These are phyloP conservation scores for Brasilioporus rufonigricans DNA, from an alignment of 768 basidiomycete species.

Conservation along the genomic window DNA sequence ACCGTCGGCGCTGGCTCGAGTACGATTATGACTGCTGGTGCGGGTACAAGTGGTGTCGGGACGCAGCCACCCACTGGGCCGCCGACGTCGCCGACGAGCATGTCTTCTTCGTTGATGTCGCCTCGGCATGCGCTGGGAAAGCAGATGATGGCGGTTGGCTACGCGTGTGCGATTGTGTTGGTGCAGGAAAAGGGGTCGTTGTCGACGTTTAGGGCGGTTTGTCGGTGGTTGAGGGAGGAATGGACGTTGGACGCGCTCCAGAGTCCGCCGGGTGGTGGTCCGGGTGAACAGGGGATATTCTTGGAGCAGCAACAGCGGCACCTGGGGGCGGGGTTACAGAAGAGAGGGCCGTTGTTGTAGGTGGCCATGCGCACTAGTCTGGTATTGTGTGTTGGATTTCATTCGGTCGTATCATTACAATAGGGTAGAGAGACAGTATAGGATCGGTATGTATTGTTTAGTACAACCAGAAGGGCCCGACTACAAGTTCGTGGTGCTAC, in stretches of 20 bases:
- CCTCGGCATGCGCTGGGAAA: conserved; percentile 29
- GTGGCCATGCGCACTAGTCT: background rate
- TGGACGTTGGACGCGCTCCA: conserved; percentile 50
- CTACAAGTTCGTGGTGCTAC: too few species aligned
- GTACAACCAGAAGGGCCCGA: too few species aligned
- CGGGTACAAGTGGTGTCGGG: background rate
- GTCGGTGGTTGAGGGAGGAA: conserved; percentile 66
- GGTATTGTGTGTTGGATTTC: conserved; percentile 4
- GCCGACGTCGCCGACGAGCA: conserved; percentile 18
- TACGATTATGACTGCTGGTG: conserved; percentile 11
- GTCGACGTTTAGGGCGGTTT: conserved; percentile 79
- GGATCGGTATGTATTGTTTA: too few species aligned
- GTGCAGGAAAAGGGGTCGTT: conserved; percentile 90
- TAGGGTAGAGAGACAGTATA: background rate
- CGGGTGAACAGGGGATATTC: conserved; percentile 36
- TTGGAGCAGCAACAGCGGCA: conserved; percentile 37
- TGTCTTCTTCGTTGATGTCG: conserved; percentile 25
- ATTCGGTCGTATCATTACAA: background rate
- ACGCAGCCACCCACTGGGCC: background rate
- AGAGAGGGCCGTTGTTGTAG: conserved; percentile 33
- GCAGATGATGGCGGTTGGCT: conserved; percentile 29
- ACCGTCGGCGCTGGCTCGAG: conserved; percentile 18
- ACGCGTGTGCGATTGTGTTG: conserved; percentile 67
- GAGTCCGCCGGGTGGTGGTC: conserved; percentile 21
- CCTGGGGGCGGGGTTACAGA: background rate